Base-by-base conservation (phyloP, 495 filamentous ascomycete species). In the Daldinia childiae region DNA sequence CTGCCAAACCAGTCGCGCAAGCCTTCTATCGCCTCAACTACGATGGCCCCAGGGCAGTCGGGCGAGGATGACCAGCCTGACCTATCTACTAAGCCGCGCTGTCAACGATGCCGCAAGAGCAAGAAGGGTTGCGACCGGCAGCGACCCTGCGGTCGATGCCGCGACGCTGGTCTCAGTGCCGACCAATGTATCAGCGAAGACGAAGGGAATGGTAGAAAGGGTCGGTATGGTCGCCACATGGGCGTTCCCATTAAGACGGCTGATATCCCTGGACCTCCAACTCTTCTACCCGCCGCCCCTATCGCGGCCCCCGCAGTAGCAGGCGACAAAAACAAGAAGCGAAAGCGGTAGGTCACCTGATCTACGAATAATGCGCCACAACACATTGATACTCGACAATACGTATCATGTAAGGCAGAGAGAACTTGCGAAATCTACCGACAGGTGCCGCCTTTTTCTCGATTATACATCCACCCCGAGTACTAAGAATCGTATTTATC, bases 51-150 rank as follows among this genome's bases (percentile, higher is more conserved):
- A 61, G 88, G 89, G 68, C 86, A 87, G 69, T 66, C 72, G 11
- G 88, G 94, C 55, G 91, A 88, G 52, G 89, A 88, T 4, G 95
- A 97, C 67, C 92, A 97, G 48, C 93, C 96, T 55, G 94, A 97
- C 70, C 82, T 97, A 19, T 96, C 93, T 1, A 93, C 91, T 39
- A 97, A 98, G 81, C 95, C 95, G 30, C 94, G 95, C 71, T 99
- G 95, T 85, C 95, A 98, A 78, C 92, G 95, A 51, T 99, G 95
- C 84, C 90, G 95, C 68, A 98, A 98, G 87, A 98, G 94, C 79
- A 99, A 99, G 86, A 99, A 99, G 81, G 95, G 95, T 6, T 99
- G 95, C 77, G 96, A 99, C 83, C 90, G 95, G 60, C 94, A 97
- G 76, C 90, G 95, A 43, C 95, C 95, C 11, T 99, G 95, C 76